Evolutionary conservation across 2,329 filamentous ascomycete species (phyloP), one percentile per base, ranked within the genome.

Genomic region (Endocalyx cinctus): DNA sequence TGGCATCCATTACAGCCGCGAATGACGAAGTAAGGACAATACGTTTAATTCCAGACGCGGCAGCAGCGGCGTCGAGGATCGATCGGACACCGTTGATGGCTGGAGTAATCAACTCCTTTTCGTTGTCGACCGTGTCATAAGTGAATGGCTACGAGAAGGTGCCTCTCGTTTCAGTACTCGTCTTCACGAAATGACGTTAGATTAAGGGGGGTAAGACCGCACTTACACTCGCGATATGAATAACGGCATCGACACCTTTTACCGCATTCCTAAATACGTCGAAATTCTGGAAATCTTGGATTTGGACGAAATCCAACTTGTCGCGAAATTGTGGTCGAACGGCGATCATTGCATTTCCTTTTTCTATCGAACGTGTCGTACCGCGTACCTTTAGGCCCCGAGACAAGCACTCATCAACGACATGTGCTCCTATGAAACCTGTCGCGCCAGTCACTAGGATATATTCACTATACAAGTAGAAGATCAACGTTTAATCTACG

Each of bases 11-110:
- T 13, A 84, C 79, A 0, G 78, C 66, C n/a, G 79, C 80, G 46
- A 84, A 84, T 2, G 78, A 83, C 4, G 77, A 82, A 1, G 79
- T 84, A 42, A 84, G 72, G 27, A 79, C 60, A 22, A 66, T 27
- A 5, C 58, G 55, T 10, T 41, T 48, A 19, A 62, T 45, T 2
- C 31, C 39, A 1, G 16, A 13, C 12, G 44, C 35, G 17, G 39
- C 42, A 4, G 38, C 26, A 5, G 50, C 47, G 2, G 62, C 61
- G 5, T 53, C 51, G 7, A 72, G 46, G 13, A 72, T 55, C 0
- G 64, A 58, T 4, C 51, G 55, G 2, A 68, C 63, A 3, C 68
- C 67, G 25, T 66, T 64, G 18, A 71, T 64, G 2, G 67, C 66
- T 0, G 69, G 69, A 4, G 57, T 35, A 3, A 72, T 54, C 0